phyloP scores from a whole-genome alignment of 768 basidiomycete species.

The Leccinum arenicola region DNA sequence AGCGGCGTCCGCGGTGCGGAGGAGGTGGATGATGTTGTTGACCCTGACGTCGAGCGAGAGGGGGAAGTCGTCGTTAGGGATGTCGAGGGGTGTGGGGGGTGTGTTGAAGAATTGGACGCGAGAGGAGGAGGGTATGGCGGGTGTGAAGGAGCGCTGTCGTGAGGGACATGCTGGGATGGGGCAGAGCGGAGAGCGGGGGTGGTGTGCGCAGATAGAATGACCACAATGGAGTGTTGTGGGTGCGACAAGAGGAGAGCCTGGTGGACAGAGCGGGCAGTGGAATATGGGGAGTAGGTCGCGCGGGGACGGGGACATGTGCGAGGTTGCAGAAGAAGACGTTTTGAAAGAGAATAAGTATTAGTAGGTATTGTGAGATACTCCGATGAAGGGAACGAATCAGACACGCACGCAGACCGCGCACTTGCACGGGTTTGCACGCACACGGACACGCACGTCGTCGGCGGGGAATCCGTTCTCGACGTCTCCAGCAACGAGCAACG shows the following conservation, averaged over 20 bases:
- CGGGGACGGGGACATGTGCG: slow-evolving; percentile 21
- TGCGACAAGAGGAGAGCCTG: slow-evolving; percentile 33
- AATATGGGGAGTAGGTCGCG: slow-evolving; percentile 40
- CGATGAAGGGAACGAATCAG: slow-evolving; percentile 24
- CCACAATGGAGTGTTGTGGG: slow-evolving; percentile 75
- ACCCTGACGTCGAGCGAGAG: slow-evolving; percentile 51
- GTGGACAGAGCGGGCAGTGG: slow-evolving; percentile 53
- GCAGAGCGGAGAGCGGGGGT: slow-evolving; percentile 37
- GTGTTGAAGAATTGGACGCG: slow-evolving; percentile 35
- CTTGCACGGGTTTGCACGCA: slow-evolving; percentile 1
- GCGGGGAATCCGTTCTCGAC: slow-evolving; percentile 27
- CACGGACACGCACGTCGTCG: slow-evolving; percentile 20
- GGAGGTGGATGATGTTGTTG: slow-evolving; percentile 50
- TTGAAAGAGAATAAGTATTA: slow-evolving; percentile 2
- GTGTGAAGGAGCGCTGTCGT: slow-evolving; percentile 16
- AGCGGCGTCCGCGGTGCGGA: slow-evolving; percentile 23
- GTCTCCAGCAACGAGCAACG: slow-evolving; percentile 14
- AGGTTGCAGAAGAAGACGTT: background rate
- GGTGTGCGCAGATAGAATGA: slow-evolving; percentile 73
- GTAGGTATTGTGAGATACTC: background rate
- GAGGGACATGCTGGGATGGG: slow-evolving; percentile 36
- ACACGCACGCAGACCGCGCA: slow-evolving; percentile 15
- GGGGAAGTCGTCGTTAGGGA: background rate
- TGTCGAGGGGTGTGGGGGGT: slow-evolving; percentile 22
- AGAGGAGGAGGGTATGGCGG: slow-evolving; percentile 43